Evolutionary conservation across 163 green algal genomes (phyloP).

Genomic region (Trebouxia gelatinosa): DNA sequence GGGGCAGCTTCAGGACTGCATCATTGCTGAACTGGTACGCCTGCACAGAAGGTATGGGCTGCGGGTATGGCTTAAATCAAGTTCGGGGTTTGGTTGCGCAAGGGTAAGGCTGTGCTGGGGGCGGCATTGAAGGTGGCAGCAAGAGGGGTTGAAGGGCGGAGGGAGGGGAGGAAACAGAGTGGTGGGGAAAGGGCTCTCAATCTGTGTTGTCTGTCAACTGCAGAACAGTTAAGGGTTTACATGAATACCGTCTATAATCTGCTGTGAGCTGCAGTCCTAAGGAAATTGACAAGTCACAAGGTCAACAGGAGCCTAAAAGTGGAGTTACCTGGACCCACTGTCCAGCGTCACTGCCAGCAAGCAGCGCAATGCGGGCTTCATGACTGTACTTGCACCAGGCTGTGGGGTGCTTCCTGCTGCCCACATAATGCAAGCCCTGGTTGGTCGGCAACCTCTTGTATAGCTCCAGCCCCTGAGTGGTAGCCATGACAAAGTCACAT

Average conservation of each 20-base stretch:
- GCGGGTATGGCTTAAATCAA: not conserved
- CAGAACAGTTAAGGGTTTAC: no score
- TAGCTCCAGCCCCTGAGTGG: constrained; percentile 30
- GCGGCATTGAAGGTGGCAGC: not conserved
- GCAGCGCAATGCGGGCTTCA: constrained; percentile 35
- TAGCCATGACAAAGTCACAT: constrained; percentile 41
- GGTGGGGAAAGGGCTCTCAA: no score
- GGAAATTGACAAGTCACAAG: not conserved
- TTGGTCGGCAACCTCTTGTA: not conserved
- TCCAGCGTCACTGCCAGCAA: constrained; percentile 35
- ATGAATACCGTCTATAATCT: not conserved
- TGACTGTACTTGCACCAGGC: constrained; percentile 41
- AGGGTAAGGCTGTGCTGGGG: not conserved
- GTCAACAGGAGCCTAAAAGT: not conserved
- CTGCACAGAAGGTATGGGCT: constrained; percentile 13
- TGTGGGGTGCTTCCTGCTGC: constrained; percentile 26
- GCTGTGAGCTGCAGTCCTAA: not conserved
- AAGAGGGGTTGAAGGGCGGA: no score
- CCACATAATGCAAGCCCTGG: constrained; percentile 16
- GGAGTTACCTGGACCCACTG: constrained; percentile 31
- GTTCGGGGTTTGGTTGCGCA: not conserved
- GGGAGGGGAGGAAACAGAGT: no score
- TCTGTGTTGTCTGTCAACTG: no score
- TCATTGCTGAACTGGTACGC: constrained; percentile 35
- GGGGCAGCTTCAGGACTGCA: constrained; percentile 31